Evolutionary conservation across 2,329 filamentous ascomycete genomes (phyloP).

Genomic region (Colletotrichum sp.): DNA sequence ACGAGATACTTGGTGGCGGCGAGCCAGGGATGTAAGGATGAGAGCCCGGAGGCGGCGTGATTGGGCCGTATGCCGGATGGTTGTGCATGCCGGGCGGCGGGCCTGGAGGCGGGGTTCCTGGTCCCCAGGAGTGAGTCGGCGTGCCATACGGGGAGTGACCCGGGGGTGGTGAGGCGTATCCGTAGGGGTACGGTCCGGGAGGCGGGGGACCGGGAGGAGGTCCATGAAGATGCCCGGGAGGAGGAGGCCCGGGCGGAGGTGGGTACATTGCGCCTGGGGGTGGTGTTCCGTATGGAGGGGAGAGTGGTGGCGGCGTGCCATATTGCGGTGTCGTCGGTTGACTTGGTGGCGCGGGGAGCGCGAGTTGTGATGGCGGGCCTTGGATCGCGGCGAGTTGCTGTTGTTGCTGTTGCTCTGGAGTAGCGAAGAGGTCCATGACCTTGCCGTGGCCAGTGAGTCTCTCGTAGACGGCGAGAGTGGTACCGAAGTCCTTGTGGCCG

Average conservation of each 20-base stretch:
- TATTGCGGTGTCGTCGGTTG: constrained; percentile 29
- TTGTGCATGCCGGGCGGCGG: not conserved
- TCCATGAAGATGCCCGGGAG: not conserved
- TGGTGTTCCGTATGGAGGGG: constrained; percentile 23
- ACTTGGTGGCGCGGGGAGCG: constrained; percentile 55
- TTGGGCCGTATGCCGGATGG: not conserved
- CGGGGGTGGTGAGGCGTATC: not conserved
- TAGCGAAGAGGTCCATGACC: constrained; percentile 57
- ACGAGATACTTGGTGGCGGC: not conserved
- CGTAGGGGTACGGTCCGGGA: not conserved
- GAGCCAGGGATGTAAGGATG: not conserved
- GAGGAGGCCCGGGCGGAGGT: constrained; percentile 8
- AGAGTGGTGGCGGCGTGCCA: not conserved
- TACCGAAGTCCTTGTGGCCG: constrained; percentile 55
- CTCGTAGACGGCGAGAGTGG: constrained; percentile 59
- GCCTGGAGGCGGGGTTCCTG: not conserved
- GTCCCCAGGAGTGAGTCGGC: not conserved
- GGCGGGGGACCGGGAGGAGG: constrained; percentile 8
- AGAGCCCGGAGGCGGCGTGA: not conserved
- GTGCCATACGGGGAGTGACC: not conserved
- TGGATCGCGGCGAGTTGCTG: not conserved
- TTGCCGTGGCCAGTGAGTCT: constrained; percentile 52
- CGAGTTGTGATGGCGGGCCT: not conserved
- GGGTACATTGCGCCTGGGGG: not conserved
- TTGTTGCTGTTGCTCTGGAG: constrained; percentile 30